Conservation (phyloP, 768 basidiomycete genomes). For the Trametes coccinea region DNA sequence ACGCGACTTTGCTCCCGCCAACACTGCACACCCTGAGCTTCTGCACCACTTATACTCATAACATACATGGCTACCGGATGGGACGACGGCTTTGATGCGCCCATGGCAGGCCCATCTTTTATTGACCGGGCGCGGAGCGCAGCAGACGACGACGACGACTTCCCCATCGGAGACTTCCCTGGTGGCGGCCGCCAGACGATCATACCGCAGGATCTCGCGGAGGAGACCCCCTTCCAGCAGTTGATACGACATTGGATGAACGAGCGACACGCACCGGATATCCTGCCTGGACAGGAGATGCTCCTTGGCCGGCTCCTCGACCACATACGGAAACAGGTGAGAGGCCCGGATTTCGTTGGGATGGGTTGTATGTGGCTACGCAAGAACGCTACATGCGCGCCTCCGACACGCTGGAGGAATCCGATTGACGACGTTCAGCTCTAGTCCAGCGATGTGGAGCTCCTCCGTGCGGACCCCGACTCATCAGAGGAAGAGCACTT, state of each 20-base stretch:
- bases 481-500: conserved; percentile 94
- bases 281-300: conserved; percentile 71
- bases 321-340: conserved; percentile 80
- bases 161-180: conserved; percentile 33
- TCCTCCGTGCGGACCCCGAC: conserved; percentile 74
- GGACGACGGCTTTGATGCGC: conserved; percentile 13
- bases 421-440: conserved; percentile 23
- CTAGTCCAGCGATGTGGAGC: conserved; percentile 78
- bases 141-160: conserved; percentile 38
- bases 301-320: conserved; percentile 68
- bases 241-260: conserved; percentile 85
- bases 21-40: neutral
- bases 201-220: conserved; percentile 33
- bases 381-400: neutral
- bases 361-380: neutral
- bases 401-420: neutral
- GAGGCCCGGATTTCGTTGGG: conserved; percentile 21
- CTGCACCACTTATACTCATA: neutral
- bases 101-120: conserved; percentile 30
- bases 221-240: conserved; percentile 63
- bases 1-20: neutral
- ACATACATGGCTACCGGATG: conserved; percentile 2
- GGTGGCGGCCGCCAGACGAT: conserved; percentile 24
- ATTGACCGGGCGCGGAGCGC: conserved; percentile 41
- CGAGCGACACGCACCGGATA: conserved; percentile 79